These are phyloP conservation scores for Tolypocladium sp. DNA, from an alignment of 2,329 filamentous ascomycete genomes.

Conservation along the genomic window DNA sequence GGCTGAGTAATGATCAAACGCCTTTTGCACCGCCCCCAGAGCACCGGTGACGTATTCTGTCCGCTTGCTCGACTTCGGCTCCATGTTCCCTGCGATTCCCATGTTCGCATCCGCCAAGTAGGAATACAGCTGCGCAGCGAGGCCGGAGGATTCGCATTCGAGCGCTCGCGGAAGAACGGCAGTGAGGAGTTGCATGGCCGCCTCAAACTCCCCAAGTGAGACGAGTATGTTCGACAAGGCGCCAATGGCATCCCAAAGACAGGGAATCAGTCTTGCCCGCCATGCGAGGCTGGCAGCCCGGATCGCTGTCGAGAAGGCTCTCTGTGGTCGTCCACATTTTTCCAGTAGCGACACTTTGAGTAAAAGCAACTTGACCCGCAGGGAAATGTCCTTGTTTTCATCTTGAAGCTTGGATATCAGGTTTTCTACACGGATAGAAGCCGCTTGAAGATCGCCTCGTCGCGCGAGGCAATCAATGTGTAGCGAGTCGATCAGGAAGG, in stretches of 20 bases:
- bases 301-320: slow-evolving; percentile 68
- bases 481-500: slow-evolving; percentile 40
- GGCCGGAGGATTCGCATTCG: slow-evolving; percentile 55
- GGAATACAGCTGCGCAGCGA: slow-evolving; percentile 59
- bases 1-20: slow-evolving; percentile 54
- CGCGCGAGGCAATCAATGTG: slow-evolving; percentile 43
- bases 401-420: slow-evolving; percentile 32
- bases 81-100: slow-evolving; percentile 56
- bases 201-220: slow-evolving; percentile 60
- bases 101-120: slow-evolving; percentile 69
- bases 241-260: slow-evolving; percentile 64
- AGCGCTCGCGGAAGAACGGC: slow-evolving; percentile 68
- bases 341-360: slow-evolving; percentile 64
- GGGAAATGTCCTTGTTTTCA: slow-evolving; percentile 45
- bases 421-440: slow-evolving; percentile 37
- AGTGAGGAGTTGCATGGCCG: slow-evolving; percentile 54
- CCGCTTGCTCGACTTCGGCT: slow-evolving; percentile 31
- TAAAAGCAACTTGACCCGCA: slow-evolving; percentile 62
- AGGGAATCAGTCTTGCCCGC: slow-evolving; percentile 56
- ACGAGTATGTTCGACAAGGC: slow-evolving; percentile 60
- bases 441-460: slow-evolving; percentile 35
- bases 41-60: slow-evolving; percentile 51
- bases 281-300: slow-evolving; percentile 67
- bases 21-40: slow-evolving; percentile 50
- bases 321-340: slow-evolving; percentile 57